Conservation (phyloP, 1,284 basidiomycete genomes). For the Austroboletus novae-zelandiae region DNA sequence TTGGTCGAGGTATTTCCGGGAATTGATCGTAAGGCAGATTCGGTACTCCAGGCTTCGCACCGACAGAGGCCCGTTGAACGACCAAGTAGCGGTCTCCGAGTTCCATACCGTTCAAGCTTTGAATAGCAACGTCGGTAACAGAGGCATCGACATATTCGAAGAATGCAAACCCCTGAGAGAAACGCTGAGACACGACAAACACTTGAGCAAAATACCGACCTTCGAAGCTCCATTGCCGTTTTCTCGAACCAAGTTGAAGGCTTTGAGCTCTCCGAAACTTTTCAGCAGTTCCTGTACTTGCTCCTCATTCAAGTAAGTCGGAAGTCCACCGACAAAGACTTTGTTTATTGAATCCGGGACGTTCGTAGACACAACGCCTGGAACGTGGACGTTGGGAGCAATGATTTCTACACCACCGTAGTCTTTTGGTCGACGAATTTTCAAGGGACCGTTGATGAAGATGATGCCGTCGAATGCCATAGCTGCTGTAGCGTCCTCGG, state of each 20-base stretch:
- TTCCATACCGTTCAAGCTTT: conserved; percentile 96
- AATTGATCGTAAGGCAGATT: conserved; percentile 69
- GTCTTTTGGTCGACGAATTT: conserved; percentile 96
- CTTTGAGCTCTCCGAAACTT: conserved; percentile 95
- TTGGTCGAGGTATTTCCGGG: conserved; percentile 76
- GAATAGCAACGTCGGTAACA: conserved; percentile 94
- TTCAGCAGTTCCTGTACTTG: conserved; percentile 97
- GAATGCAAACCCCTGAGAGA: conserved; percentile 89
- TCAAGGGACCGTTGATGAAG: conserved; percentile 88
- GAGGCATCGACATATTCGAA: conserved; percentile 93
- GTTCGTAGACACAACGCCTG: conserved; percentile 93
- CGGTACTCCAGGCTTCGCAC: conserved; percentile 72
- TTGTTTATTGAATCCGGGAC: conserved; percentile 98
- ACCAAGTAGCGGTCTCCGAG: conserved; percentile 96
- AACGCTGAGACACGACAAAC: conserved; percentile 9
- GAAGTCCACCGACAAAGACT: conserved; percentile 95
- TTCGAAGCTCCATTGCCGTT: conserved; percentile 88
- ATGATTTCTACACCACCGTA: conserved; percentile 76
- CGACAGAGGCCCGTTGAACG: conserved; percentile 94
- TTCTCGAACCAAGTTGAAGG: conserved; percentile 98
- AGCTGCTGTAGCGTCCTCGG: conserved; percentile 93
- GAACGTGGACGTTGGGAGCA: conserved; percentile 73
- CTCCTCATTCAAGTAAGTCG: conserved; percentile 93
- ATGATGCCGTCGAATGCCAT: conserved; percentile 98
- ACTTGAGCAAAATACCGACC: conserved; percentile 40